These are phyloP conservation scores for Coniferiporia weirii DNA, from an alignment of 1,284 basidiomycete species.

Conservation along the genomic window DNA sequence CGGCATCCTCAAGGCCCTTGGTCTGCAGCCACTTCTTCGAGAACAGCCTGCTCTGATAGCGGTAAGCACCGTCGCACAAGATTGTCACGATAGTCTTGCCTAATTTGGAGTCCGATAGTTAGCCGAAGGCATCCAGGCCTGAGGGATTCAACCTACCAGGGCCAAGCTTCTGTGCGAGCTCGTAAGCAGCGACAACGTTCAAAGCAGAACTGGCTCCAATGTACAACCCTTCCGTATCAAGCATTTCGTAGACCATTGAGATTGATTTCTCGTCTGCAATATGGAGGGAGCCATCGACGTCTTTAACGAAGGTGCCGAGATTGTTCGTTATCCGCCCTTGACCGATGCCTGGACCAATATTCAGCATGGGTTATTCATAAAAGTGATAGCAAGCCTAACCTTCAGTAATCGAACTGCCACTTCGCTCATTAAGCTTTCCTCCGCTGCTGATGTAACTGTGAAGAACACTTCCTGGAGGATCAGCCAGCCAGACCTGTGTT, in stretches of 20 bases:
- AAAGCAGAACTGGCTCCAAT: conserved; percentile 94
- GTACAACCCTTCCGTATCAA: conserved; percentile 93
- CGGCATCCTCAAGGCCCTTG: conserved; percentile 76
- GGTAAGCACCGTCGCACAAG: conserved; percentile 91
- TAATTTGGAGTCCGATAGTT: conserved; percentile 26
- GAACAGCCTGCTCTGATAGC: conserved; percentile 95
- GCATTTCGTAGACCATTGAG: conserved; percentile 87
- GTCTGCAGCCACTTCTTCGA: conserved; percentile 90
- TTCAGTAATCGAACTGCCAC: conserved; percentile 94
- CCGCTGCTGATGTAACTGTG: conserved; percentile 83
- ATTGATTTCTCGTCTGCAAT: conserved; percentile 91
- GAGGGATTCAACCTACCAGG: conserved; percentile 46
- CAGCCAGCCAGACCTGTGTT: conserved; percentile 91
- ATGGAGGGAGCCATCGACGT: conserved; percentile 79
- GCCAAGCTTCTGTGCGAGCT: conserved; percentile 84
- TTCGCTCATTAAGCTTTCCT: conserved; percentile 74
- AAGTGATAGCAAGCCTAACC: conserved; percentile 41
- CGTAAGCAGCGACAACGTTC: conserved; percentile 91
- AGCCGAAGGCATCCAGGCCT: conserved; percentile 1
- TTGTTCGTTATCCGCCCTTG: conserved; percentile 98
- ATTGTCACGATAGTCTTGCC: conserved; percentile 88
- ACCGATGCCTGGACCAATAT: conserved; percentile 69
- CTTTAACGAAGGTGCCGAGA: conserved; percentile 76
- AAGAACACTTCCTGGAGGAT: conserved; percentile 93
- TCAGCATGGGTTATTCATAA: neutral